phyloP scores from a whole-genome alignment of 1,284 basidiomycete genomes.

The Tylopilus orsonianus region DNA sequence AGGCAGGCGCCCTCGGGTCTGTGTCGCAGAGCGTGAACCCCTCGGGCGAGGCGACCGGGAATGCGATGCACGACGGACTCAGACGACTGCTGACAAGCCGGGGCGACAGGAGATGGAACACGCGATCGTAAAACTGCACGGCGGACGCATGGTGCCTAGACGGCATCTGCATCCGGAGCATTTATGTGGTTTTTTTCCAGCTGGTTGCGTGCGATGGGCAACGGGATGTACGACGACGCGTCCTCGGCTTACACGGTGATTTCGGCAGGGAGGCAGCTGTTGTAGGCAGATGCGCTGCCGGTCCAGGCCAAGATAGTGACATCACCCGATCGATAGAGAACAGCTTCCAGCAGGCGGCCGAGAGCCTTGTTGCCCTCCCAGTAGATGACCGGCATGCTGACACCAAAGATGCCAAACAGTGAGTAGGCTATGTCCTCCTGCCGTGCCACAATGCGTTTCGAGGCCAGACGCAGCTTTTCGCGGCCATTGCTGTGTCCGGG shows the following conservation, averaged over 20 bases:
- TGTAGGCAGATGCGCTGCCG: slow-evolving; percentile 7
- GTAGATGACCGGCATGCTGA: slow-evolving; percentile 11
- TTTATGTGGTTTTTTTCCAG: not conserved
- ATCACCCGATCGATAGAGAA: slow-evolving; percentile 11
- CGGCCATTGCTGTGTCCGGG: slow-evolving; percentile 9
- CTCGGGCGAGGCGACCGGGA: not conserved
- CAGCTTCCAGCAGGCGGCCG: slow-evolving; percentile 7
- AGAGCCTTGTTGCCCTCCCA: slow-evolving; percentile 11
- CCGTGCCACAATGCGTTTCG: slow-evolving; percentile 2
- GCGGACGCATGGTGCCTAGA: not conserved
- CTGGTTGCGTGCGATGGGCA: not conserved
- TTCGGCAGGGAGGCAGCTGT: slow-evolving; percentile 13
- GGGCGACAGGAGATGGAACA: not conserved
- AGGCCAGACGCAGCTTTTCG: slow-evolving; percentile 16
- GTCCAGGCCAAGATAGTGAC: slow-evolving; percentile 11
- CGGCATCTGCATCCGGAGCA: not conserved
- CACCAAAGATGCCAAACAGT: slow-evolving; percentile 9
- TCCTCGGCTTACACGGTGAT: slow-evolving; percentile 9
- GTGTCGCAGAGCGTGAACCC: not conserved
- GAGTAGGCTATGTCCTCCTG: slow-evolving; percentile 14
- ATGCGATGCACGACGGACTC: slow-evolving; percentile 4
- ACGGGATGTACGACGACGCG: not conserved
- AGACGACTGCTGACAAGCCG: slow-evolving; percentile 6
- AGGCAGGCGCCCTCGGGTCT: not conserved
- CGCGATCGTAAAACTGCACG: not conserved